phyloP scores from a whole-genome alignment of 768 basidiomycete genomes.

The Lactifluus rugatus region DNA sequence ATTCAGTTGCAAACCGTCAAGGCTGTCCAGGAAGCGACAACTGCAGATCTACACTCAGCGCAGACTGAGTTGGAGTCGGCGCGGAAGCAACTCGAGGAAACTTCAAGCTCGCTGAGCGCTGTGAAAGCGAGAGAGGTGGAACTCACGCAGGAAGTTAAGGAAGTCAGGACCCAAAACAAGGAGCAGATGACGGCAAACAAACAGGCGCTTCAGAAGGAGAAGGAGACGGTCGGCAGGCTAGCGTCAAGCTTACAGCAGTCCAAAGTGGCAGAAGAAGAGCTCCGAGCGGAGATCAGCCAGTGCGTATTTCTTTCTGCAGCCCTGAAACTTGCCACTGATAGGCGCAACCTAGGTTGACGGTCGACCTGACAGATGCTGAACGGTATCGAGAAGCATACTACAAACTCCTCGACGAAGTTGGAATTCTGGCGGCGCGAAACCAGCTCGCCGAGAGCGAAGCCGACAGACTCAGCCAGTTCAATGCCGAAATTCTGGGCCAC shows the following conservation, averaged over 20 bases:
- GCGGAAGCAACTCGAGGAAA: conserved; percentile 22
- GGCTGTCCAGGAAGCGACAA: conserved; percentile 35
- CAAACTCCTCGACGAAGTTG: conserved; percentile 52
- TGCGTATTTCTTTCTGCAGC: conserved; percentile 28
- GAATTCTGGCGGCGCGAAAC: conserved; percentile 55
- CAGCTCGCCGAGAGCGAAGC: conserved; percentile 76
- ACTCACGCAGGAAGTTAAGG: conserved; percentile 25
- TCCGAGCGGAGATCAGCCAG: conserved; percentile 62
- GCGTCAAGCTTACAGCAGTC: conserved; percentile 42
- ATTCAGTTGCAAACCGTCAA: conserved; percentile 34
- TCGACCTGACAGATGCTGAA: conserved; percentile 50
- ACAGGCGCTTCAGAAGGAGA: conserved; percentile 25
- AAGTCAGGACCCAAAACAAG: conserved; percentile 24
- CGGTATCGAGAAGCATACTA: conserved; percentile 66
- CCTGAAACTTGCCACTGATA: neutral
- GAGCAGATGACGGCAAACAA: conserved; percentile 27
- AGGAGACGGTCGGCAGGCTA: conserved; percentile 37
- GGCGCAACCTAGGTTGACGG: conserved; percentile 31
- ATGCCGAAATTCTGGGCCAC: conserved; percentile 79
- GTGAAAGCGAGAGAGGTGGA: conserved; percentile 20
- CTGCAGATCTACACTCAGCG: conserved; percentile 30
- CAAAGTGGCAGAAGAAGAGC: conserved; percentile 55
- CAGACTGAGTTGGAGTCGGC: conserved; percentile 20
- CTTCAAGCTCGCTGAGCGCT: conserved; percentile 16
- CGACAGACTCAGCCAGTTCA: conserved; percentile 63